A percentile compares a stretch with the other conserved stretches of the same genome.
phyloP scores from a whole-genome alignment of 306 rosid species.

The Prosopis cineraria region DNA sequence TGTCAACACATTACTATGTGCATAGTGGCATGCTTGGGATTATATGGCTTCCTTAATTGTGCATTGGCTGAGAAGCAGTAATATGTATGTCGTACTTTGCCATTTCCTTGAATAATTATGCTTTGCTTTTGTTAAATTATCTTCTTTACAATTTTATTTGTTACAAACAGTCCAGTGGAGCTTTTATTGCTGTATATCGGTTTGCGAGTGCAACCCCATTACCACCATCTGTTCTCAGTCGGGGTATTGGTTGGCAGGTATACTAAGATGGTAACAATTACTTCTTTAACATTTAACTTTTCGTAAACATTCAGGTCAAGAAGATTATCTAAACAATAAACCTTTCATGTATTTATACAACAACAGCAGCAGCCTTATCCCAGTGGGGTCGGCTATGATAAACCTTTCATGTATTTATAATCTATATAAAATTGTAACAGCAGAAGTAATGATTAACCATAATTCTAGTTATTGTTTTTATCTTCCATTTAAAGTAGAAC shows the following conservation, averaged over 20 bases:
- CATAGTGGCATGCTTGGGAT: conserved; percentile 8
- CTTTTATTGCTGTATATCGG: conserved; percentile 80
- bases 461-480: conserved; percentile 11
- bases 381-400: no score
- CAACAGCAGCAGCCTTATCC: no score
- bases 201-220: conserved; percentile 91
- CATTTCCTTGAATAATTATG: not conserved
- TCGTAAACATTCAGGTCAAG: not conserved
- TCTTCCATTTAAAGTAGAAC: not conserved
- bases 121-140: conserved; percentile 15
- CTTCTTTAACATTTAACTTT: conserved; percentile 7
- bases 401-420: not conserved
- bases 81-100: not conserved
- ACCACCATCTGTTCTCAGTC: conserved; percentile 91
- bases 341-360: not conserved
- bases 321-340: not conserved
- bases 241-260: conserved; percentile 99
- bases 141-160: conserved; percentile 17
- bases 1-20: not conserved
- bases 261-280: not conserved
- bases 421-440: conserved; percentile 3
- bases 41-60: conserved; percentile 3
- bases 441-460: conserved; percentile 7
- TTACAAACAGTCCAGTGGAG: conserved; percentile 83
- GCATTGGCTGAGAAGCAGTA: conserved; percentile 8